Percentiles rank a stretch among this genome's conserved stretches.
phyloP scores from a whole-genome alignment of 2,329 filamentous ascomycete species.

The Epichloe elymi region DNA sequence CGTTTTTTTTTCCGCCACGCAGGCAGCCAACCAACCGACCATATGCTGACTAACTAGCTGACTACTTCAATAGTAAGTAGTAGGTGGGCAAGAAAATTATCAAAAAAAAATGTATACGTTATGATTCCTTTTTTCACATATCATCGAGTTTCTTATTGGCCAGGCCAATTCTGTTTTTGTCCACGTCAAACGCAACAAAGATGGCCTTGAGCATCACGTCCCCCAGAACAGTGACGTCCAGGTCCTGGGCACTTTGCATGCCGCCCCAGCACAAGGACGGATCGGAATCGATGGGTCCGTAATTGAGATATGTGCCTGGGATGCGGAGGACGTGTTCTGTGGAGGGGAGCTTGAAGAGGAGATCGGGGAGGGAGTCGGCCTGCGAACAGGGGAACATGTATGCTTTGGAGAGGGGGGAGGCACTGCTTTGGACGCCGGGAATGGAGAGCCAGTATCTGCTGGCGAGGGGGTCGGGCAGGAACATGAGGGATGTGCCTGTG shows the following conservation, averaged over 20 bases:
- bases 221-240: constrained; percentile 54
- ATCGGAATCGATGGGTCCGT: constrained; percentile 34
- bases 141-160: constrained; percentile 28
- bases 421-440: constrained; percentile 26
- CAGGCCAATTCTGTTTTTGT: constrained; percentile 26
- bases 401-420: constrained; percentile 36
- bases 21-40: no score
- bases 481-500: constrained; percentile 55
- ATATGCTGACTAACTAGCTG: no score
- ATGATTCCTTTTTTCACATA: not conserved
- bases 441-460: constrained; percentile 47
- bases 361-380: constrained; percentile 40
- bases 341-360: constrained; percentile 40
- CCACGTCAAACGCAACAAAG: constrained; percentile 57
- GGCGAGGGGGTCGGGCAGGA: constrained; percentile 43
- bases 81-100: not conserved
- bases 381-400: constrained; percentile 46
- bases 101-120: not conserved
- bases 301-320: constrained; percentile 42
- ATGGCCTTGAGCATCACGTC: constrained; percentile 69
- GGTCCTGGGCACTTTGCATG: constrained; percentile 44
- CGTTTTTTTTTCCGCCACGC: no score
- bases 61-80: not conserved
- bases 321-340: constrained; percentile 37
- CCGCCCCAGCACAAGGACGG: constrained; percentile 58